A percentile compares a stretch with the other conserved stretches of the same genome.
These are phyloP conservation scores for Seiridium unicorne DNA, from an alignment of 2,329 filamentous ascomycete species.

Conservation along the genomic window DNA sequence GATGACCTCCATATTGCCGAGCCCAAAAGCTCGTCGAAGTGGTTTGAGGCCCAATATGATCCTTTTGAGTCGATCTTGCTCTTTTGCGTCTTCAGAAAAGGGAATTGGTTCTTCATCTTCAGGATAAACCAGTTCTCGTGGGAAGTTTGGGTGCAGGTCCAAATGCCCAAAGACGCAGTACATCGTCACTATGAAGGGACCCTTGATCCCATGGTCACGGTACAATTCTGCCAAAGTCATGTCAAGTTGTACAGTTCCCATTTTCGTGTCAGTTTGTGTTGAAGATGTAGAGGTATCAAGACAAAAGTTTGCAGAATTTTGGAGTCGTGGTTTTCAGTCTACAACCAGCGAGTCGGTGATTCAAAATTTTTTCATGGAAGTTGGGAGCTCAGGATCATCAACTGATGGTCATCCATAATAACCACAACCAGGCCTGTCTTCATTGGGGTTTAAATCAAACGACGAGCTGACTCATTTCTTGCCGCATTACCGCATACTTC, in stretches of 20 bases:
- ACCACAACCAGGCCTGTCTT: too few relatives aligned
- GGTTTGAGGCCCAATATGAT: constrained; percentile 21
- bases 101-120: constrained; percentile 23
- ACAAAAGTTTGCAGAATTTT: too few relatives aligned
- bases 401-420: too few relatives aligned
- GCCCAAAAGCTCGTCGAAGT: constrained; percentile 18
- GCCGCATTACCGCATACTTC: too few relatives aligned
- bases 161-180: constrained; percentile 21
- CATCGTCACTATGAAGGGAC: constrained; percentile 20
- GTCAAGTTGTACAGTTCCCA: constrained; percentile 13
- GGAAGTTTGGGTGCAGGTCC: constrained; percentile 19
- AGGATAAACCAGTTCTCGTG: constrained; percentile 17
- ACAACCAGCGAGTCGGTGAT: too few relatives aligned
- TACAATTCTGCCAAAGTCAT: constrained; percentile 20
- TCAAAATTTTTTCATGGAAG: too few relatives aligned
- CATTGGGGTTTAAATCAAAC: too few relatives aligned
- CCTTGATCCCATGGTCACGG: constrained; percentile 16
- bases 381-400: too few relatives aligned
- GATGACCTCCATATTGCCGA: constrained; percentile 19
- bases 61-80: constrained; percentile 15
- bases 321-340: too few relatives aligned
- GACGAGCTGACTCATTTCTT: too few relatives aligned
- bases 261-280: neutral
- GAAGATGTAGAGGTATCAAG: too few relatives aligned
- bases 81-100: constrained; percentile 12